These are phyloP conservation scores for Ramaria sp. DNA, from an alignment of 768 basidiomycete genomes.

Conservation along the genomic window DNA sequence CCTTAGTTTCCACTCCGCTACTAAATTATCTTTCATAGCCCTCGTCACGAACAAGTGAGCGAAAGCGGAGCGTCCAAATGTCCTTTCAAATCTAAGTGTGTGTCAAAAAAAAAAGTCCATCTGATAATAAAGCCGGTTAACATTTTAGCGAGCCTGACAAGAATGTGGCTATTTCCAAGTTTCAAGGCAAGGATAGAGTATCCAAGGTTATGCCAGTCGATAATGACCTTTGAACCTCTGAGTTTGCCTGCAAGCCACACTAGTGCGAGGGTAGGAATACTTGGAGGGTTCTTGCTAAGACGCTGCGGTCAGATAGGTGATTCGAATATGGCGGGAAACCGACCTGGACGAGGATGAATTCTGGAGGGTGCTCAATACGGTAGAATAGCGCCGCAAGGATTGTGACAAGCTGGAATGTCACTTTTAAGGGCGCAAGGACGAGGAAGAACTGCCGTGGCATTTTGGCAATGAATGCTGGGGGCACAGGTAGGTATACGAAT, in stretches of 20 bases:
- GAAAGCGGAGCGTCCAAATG: constrained; percentile 71
- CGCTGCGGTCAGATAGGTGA: not conserved
- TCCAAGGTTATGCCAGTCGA: constrained; percentile 99
- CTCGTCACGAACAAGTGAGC: constrained; percentile 90
- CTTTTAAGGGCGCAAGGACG: constrained; percentile 61
- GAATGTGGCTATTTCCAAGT: constrained; percentile 52
- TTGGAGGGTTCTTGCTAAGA: constrained; percentile 77
- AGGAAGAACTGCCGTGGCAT: constrained; percentile 56
- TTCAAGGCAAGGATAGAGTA: constrained; percentile 85
- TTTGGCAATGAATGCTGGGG: constrained; percentile 38
- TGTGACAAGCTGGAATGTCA: constrained; percentile 52
- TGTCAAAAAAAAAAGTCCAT: not conserved
- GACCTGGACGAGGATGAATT: constrained; percentile 87
- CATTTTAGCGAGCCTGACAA: constrained; percentile 71
- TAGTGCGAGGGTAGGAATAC: constrained; percentile 84
- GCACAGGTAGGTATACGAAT: constrained; percentile 56
- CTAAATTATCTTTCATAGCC: constrained; percentile 69
- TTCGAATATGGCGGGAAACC: constrained; percentile 14
- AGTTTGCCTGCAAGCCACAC: constrained; percentile 63
- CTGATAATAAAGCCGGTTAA: constrained; percentile 21
- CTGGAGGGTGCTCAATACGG: constrained; percentile 53
- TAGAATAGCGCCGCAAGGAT: constrained; percentile 55
- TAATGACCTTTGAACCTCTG: constrained; percentile 76
- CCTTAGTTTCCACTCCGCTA: constrained; percentile 66
- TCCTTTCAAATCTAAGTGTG: constrained; percentile 61